Conservation (phyloP, 331 rosid species). For the Malus hybrid region DNA sequence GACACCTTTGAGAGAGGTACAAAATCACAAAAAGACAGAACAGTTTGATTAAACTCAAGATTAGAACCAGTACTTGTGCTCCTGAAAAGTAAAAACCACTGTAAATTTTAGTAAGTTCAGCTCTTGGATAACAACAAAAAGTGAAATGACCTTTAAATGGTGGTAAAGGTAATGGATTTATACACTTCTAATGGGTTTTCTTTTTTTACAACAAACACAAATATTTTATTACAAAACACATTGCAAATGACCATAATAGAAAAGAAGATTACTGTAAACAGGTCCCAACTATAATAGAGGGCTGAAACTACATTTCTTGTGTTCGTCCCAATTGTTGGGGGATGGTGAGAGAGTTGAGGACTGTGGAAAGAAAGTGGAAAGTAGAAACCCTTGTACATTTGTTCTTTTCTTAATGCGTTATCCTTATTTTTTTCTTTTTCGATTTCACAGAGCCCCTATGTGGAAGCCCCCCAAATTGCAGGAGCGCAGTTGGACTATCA, state of each 20-base stretch:
- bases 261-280: background rate
- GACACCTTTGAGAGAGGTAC: background rate
- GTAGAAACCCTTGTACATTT: background rate
- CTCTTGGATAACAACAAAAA: background rate
- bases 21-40: background rate
- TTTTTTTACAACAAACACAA: background rate
- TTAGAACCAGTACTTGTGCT: background rate
- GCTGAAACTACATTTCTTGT: too few species aligned
- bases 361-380: background rate
- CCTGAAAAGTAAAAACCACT: background rate
- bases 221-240: background rate
- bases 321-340: background rate
- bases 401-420: background rate
- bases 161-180: background rate
- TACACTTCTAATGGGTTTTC: background rate
- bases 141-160: background rate
- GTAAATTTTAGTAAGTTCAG: background rate
- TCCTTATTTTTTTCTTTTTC: background rate
- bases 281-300: background rate
- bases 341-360: background rate
- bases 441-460: conserved; percentile 70
- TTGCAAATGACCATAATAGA: background rate
- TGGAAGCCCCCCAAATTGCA: conserved; percentile 64
- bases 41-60: background rate
- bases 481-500: conserved; percentile 38